phyloP scores from a whole-genome alignment of 169 alveolate species.

The Eimeria brunetti region DNA sequence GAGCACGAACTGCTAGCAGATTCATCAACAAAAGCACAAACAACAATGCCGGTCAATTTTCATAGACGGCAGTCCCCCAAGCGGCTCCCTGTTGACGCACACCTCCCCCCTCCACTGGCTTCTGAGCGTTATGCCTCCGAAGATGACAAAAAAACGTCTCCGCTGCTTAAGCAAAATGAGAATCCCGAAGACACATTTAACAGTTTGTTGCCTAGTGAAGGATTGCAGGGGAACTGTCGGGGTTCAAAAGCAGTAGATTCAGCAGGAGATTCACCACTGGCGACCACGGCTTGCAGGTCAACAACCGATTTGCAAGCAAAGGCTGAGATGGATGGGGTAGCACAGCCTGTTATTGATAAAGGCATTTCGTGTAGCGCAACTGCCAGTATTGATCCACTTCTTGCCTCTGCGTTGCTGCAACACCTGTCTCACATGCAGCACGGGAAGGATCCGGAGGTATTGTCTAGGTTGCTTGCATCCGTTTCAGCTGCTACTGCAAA shows the following conservation, averaged over 20 bases:
- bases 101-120: constrained; percentile 55
- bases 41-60: neutral
- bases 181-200: neutral
- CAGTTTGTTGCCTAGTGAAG: neutral
- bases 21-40: neutral
- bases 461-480: constrained; percentile 40
- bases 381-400: constrained; percentile 44
- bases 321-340: neutral
- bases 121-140: neutral
- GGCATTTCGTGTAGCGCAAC: neutral
- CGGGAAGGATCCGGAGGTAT: constrained; percentile 17
- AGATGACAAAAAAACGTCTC: neutral
- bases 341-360: neutral
- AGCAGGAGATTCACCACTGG: neutral
- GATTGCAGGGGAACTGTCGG: neutral
- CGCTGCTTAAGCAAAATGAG: neutral
- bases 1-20: neutral
- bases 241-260: neutral
- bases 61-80: neutral
- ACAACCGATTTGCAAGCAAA: neutral
- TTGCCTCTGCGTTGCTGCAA: constrained; percentile 27
- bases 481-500: constrained; percentile 18
- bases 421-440: constrained; percentile 25
- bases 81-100: constrained; percentile 38
- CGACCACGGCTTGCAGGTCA: neutral